A percentile compares a stretch with the other conserved stretches of the same genome.
These are phyloP conservation scores for Ramaria rubella DNA, from an alignment of 768 basidiomycete genomes.

Conservation along the genomic window DNA sequence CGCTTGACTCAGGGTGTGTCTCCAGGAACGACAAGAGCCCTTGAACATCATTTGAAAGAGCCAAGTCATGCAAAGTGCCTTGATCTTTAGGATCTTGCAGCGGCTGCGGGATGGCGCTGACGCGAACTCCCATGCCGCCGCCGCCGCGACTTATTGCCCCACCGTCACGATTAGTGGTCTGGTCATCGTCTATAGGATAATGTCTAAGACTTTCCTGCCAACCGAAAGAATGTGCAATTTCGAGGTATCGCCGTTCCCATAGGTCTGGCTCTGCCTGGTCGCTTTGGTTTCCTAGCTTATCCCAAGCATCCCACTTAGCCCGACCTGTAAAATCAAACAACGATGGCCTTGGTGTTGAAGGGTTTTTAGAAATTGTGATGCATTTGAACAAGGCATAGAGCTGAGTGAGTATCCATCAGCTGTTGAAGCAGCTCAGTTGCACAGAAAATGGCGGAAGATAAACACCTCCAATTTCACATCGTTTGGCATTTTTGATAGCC, in stretches of 20 bases:
- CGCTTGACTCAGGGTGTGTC: slow-evolving; percentile 34
- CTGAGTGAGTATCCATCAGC: slow-evolving; percentile 35
- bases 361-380: slow-evolving; percentile 51
- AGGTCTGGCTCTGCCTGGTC: slow-evolving; percentile 31
- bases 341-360: slow-evolving; percentile 56
- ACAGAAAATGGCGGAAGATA: slow-evolving; percentile 5
- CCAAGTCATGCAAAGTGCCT: slow-evolving; percentile 53
- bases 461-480: slow-evolving; percentile 68
- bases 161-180: slow-evolving; percentile 14
- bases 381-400: slow-evolving; percentile 83
- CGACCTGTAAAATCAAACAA: slow-evolving; percentile 74
- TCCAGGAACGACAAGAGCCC: slow-evolving; percentile 40
- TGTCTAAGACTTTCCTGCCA: slow-evolving; percentile 43
- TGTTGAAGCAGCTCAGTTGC: slow-evolving; percentile 15
- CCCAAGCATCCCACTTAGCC: slow-evolving; percentile 89
- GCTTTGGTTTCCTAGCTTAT: slow-evolving; percentile 35
- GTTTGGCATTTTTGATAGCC: slow-evolving; percentile 46
- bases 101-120: slow-evolving; percentile 51
- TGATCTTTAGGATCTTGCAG: slow-evolving; percentile 31
- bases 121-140: slow-evolving; percentile 51
- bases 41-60: slow-evolving; percentile 48
- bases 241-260: slow-evolving; percentile 46
- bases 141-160: slow-evolving; percentile 17
- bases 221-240: slow-evolving; percentile 60
- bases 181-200: background rate